Evolutionary conservation across 108 stramenopile species (phyloP).

Genomic region (Pseudonitzschia multiseries): DNA sequence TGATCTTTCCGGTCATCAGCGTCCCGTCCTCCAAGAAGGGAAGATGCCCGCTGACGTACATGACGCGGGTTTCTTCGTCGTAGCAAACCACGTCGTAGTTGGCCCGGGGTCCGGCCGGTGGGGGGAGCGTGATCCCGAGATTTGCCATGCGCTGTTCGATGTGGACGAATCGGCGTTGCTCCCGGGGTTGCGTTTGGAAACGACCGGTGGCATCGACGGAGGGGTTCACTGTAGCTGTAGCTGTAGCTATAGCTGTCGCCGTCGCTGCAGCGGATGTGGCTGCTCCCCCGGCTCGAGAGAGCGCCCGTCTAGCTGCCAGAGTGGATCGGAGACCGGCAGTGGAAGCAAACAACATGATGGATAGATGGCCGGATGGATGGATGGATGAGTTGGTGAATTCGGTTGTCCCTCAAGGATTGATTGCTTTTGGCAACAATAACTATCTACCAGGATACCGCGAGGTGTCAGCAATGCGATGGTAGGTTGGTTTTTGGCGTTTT

Average conservation of each 20-base stretch:
- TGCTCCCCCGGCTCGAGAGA: not conserved
- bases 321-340: not conserved
- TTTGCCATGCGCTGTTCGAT: conserved; percentile 73
- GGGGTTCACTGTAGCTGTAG: not conserved
- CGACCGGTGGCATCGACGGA: not conserved
- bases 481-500: too few relatives aligned
- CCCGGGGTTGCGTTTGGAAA: not conserved
- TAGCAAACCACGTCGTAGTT: conserved; percentile 83
- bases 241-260: too few relatives aligned
- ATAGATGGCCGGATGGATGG: too few relatives aligned
- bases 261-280: too few relatives aligned
- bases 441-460: too few relatives aligned
- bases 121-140: conserved; percentile 72
- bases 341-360: not conserved
- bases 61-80: conserved; percentile 45
- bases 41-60: conserved; percentile 87
- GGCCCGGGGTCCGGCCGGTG: conserved; percentile 75
- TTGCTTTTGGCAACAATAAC: too few relatives aligned
- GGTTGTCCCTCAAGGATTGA: too few relatives aligned
- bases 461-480: too few relatives aligned
- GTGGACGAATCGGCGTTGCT: conserved; percentile 42
- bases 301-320: not conserved
- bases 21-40: conserved; percentile 76
- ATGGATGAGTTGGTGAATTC: not conserved
- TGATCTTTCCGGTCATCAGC: conserved; percentile 77